Evolutionary conservation across 495 filamentous ascomycete genomes (phyloP).

Genomic region (Hyaloscypha variabilis): DNA sequence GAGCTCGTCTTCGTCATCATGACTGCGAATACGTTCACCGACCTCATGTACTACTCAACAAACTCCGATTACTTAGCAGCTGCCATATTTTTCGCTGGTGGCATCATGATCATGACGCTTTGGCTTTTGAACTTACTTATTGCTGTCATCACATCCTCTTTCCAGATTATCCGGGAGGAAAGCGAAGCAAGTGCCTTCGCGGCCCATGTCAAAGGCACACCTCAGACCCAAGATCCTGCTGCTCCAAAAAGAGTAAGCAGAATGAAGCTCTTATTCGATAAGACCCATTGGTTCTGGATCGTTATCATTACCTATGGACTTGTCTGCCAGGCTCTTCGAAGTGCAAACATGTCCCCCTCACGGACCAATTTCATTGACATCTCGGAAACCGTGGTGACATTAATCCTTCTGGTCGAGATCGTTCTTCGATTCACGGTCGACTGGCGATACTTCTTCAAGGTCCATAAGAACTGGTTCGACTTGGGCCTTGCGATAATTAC

Average conservation of each 20-base stretch:
- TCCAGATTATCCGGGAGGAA: conserved; percentile 97
- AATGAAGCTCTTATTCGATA: conserved; percentile 71
- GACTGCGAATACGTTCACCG: conserved; percentile 95
- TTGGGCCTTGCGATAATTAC: conserved; percentile 78
- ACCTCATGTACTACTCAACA: conserved; percentile 89
- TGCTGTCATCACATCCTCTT: conserved; percentile 97
- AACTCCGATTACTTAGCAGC: conserved; percentile 88
- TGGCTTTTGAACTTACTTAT: conserved; percentile 98
- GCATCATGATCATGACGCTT: conserved; percentile 89
- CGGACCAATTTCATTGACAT: conserved; percentile 55
- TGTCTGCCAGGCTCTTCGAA: conserved; percentile 73
- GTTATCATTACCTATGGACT: conserved; percentile 76
- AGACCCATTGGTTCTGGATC: conserved; percentile 79
- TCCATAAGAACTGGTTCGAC: conserved; percentile 76
- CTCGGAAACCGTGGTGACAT: conserved; percentile 77
- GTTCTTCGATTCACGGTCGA: conserved; percentile 74
- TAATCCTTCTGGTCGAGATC: conserved; percentile 83
- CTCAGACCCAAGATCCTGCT: conserved; percentile 44
- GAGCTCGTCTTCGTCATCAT: conserved; percentile 99
- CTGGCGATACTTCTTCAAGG: conserved; percentile 77
- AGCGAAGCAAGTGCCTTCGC: conserved; percentile 93
- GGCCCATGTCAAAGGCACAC: conserved; percentile 59
- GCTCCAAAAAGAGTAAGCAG: conserved; percentile 51
- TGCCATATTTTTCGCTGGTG: conserved; percentile 82
- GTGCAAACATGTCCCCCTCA: conserved; percentile 65